Evolutionary conservation across 345 rosid genomes (phyloP), one percentile per base, ranked within the genome.

Genomic region (Eucalyptus pumila): DNA sequence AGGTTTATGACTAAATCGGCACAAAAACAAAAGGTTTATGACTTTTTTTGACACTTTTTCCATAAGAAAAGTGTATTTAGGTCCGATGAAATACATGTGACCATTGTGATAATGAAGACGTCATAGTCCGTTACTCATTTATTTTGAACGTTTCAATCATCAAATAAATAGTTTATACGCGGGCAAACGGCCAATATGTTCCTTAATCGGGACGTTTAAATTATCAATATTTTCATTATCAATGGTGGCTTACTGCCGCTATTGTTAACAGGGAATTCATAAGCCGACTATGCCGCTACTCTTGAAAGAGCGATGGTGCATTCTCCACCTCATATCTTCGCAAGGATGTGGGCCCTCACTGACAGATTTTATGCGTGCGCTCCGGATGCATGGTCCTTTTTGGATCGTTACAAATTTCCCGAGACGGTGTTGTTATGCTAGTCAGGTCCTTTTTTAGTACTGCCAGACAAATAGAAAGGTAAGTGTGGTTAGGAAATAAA

Each of bases 41-140:
- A 37, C 40, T 37, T 37, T 37, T 37, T 37, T 37, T 37, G 40
- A 4, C 40, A 37, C 40, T 37, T 37, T 37, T 37, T 4, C 40
- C 40, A 26, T 27, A 27, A 60, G 32, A 8, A 12, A 60, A 60
- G 67, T 3, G 32, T 7, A 30, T 30, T 37, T 30, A 62, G 37
- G 72, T 9, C 3, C 1, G 5, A 15, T 13, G 9, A 62, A 62
- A 62, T 62, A 62, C 3, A 13, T 0, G 1, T 6, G 15, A 30
- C 19, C 9, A 30, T 30, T 14, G 19, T 62, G 24, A 52, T 52
- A 52, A 0, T 17, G 24, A 52, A 52, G 72, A 62, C 1, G 32
- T 13, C 8, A 62, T 0, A 3, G 37, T 30, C 3, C 5, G 0
- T 62, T 62, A 62, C 4, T 30, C 37, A 30, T 62, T 30, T 62